Percentiles rank a stretch among this genome's conserved stretches.
phyloP scores from a whole-genome alignment of 1,284 basidiomycete species.

The Coniferiporia weirii region DNA sequence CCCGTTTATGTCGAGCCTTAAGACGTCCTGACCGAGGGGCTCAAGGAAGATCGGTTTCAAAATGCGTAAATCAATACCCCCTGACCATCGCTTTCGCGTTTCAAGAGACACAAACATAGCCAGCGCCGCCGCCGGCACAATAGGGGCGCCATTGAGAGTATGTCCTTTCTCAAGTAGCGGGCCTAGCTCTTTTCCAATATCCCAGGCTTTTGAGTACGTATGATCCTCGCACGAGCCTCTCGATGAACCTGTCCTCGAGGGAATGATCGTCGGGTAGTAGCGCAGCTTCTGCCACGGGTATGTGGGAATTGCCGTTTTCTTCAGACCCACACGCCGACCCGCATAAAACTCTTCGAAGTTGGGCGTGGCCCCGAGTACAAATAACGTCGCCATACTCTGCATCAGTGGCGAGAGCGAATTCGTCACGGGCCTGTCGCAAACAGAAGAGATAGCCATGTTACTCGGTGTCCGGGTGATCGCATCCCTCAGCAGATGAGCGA shows the following conservation, averaged over 20 bases:
- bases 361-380: conserved; percentile 26
- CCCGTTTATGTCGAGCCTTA: conserved; percentile 3
- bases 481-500: conserved; percentile 30
- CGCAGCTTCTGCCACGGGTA: conserved; percentile 35
- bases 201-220: conserved; percentile 7
- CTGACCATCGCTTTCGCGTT: background rate
- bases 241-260: conserved; percentile 18
- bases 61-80: conserved; percentile 6
- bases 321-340: conserved; percentile 21
- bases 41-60: conserved; percentile 9
- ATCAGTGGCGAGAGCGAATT: conserved; percentile 31
- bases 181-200: conserved; percentile 14
- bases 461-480: conserved; percentile 21
- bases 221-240: background rate
- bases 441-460: conserved; percentile 25
- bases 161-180: conserved; percentile 25
- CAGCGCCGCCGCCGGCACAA: conserved; percentile 33
- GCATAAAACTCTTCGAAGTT: conserved; percentile 26
- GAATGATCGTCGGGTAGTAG: conserved; percentile 30
- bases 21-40: background rate
- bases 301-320: conserved; percentile 29
- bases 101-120: conserved; percentile 28
- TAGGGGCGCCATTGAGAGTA: conserved; percentile 29
- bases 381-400: conserved; percentile 26
- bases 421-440: conserved; percentile 27